Evolutionary conservation across 192 early-diverging fungal species (phyloP), one percentile per base, ranked within the genome.

Genomic region (Coemansia sp.): DNA sequence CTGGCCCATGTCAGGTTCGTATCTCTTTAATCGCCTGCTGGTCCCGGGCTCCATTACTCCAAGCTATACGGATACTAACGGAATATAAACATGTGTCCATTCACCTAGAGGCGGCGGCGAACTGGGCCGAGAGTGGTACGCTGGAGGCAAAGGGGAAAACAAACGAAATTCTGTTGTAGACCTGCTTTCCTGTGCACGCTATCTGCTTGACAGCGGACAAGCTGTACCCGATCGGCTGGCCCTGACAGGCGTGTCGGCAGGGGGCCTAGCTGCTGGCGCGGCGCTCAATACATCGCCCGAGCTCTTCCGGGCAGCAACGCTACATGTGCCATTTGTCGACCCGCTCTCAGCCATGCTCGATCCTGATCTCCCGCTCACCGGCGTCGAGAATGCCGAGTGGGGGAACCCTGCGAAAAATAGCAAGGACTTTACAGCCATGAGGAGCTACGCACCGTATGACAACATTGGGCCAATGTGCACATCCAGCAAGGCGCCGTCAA

Each of bases 241-340:
- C 0, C 70, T 86, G 1, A 78, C 82, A 23, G 89, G 89, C 2
- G 73, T 80, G 11, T 86, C 84, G 35, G 90, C 90, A 0, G 90
- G 90, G 12, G 90, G 90, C 0, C 57, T 92, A 10, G 60, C 87
- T 10, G 80, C 88, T 38, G 86, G 89, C 38, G 76, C 84, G 1
- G 78, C 78, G 0, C 55, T 86, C 16, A 82, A 86, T 45, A 75
- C 63, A 38, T 27, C 56, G 9, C 85, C 87, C 33, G 84, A 85
- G 34, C 69, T 87, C 10, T 90, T 89, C 54, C 77, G 83, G 4
- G 85, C 89, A 0, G 80, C 88, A 1, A 51, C 89, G 12, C 64
- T 87, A 14, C 76, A 82, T 33, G 90, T 91, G 0, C 90, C 90
- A 0, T 92, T 92, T 78, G 72, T 91, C 5, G 90, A 92, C 43